These are phyloP conservation scores for Saccharomyces kudriavzevii DNA, from an alignment of 805 yeast genomes.

Conservation along the genomic window DNA sequence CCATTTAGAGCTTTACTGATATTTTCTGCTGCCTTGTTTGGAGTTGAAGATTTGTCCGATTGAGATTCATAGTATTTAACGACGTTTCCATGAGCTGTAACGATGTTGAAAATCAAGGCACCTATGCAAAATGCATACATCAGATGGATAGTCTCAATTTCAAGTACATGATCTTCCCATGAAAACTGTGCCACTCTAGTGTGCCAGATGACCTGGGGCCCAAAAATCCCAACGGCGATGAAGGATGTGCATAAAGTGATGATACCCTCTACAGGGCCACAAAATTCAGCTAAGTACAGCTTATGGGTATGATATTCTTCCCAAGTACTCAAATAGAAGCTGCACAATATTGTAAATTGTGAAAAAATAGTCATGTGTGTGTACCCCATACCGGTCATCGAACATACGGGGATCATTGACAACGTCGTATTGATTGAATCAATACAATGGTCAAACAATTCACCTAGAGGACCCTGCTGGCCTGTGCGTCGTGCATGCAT, in stretches of 20 bases:
- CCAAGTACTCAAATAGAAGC: slow-evolving; percentile 90
- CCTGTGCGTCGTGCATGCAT: slow-evolving; percentile 93
- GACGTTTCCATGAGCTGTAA: slow-evolving; percentile 60
- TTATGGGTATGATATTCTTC: slow-evolving; percentile 91
- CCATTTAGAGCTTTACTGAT: slow-evolving; percentile 40
- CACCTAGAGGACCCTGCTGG: slow-evolving; percentile 93
- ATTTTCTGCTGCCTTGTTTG: slow-evolving; percentile 13
- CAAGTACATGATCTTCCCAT: slow-evolving; percentile 10
- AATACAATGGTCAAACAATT: slow-evolving; percentile 84
- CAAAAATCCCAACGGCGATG: slow-evolving; percentile 55
- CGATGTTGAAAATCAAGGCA: slow-evolving; percentile 56
- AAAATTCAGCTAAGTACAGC: slow-evolving; percentile 66
- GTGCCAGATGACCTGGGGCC: slow-evolving; percentile 62
- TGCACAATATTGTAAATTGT: slow-evolving; percentile 67
- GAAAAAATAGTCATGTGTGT: slow-evolving; percentile 52
- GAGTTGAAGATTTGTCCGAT: neutral
- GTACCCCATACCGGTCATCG: slow-evolving; percentile 70
- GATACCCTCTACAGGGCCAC: slow-evolving; percentile 96
- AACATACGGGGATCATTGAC: slow-evolving; percentile 64
- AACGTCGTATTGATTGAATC: slow-evolving; percentile 74
- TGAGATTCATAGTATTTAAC: slow-evolving; percentile 36
- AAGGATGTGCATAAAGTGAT: slow-evolving; percentile 50
- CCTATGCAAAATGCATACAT: slow-evolving; percentile 50
- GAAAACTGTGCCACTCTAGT: slow-evolving; percentile 24
- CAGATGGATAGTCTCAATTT: slow-evolving; percentile 39